Evolutionary conservation across 2,329 filamentous ascomycete genomes (phyloP).

Genomic region (Diaporthe citriasiana): DNA sequence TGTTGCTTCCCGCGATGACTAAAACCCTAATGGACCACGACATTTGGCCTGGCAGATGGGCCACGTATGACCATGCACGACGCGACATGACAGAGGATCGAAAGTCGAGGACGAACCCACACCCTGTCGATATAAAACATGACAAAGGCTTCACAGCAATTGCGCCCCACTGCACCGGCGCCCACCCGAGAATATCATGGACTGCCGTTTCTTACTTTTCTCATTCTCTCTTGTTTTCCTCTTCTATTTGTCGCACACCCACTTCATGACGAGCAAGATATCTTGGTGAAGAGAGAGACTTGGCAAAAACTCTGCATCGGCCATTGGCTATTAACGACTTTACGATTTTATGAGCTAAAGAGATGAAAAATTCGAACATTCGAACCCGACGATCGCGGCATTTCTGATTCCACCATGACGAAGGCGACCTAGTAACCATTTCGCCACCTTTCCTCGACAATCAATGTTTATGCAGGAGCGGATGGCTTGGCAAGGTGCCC

Average conservation of each 20-base stretch:
- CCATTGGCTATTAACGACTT: conserved; percentile 35
- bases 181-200: conserved; percentile 35
- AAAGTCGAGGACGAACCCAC: conserved; percentile 5
- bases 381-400: conserved; percentile 31
- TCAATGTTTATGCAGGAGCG: conserved; percentile 1
- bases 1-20: background rate
- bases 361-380: conserved; percentile 42
- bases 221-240: background rate
- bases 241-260: conserved; percentile 35
- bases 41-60: background rate
- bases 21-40: background rate
- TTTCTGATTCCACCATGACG: conserved; percentile 4
- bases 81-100: conserved; percentile 11
- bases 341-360: conserved; percentile 39
- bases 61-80: background rate
- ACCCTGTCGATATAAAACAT: conserved; percentile 50
- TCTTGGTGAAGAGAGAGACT: conserved; percentile 20
- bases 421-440: conserved; percentile 16
- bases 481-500: conserved; percentile 10
- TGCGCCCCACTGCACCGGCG: conserved; percentile 46
- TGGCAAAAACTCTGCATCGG: conserved; percentile 30
- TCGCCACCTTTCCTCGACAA: background rate
- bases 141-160: conserved; percentile 54
- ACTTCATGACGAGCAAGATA: conserved; percentile 38
- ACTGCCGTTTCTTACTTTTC: conserved; percentile 1